Base-by-base conservation (phyloP, 139 green algal species). In the Microglena sp. region DNA sequence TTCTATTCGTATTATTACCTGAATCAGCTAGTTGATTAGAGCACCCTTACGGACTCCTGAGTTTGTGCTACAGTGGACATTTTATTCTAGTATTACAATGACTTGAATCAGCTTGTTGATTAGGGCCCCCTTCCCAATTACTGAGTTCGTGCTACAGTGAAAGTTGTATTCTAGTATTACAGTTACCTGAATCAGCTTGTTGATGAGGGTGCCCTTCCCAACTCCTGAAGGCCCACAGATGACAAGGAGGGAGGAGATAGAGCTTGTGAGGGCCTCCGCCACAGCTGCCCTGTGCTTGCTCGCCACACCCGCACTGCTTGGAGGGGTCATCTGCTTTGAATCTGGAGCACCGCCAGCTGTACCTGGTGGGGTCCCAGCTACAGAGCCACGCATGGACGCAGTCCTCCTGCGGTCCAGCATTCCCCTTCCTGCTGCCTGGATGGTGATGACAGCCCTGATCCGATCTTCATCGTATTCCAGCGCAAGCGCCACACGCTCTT, bases 171-270 rank as follows among this genome's bases (percentile, higher is more conserved):
- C n/a, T n/a, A n/a, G n/a, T 33, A 30, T 74, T 64, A 3, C 31
- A 28, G 64, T 81, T 55, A 2, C 64, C 44, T 1, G 68, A 76
- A 90, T 85, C 8, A 95, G 75, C 35, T 70, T 66, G 18, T 66
- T 60, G 60, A 95, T 90, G 7, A 95, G 77, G 1, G 88, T 95
- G 61, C 88, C 88, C 72, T 95, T 95, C 63, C 88, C 88, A 5
- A 95, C 88, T 4, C 88, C 88, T 24, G 77, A 88, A 2, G 88
- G 88, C 15, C 88, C 88, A 33, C 83, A 87, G 4, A 95, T 73
- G 5, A 95, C 87, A 21, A 95, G 56, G 27, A 74, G 66, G 18
- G 53, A 35, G n/a, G 40, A 11, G 40, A 50, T 50, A 15, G n/a
- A n/a, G n/a, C n/a, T n/a, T n/a, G n/a, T n/a, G n/a, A 5, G 4